Base-by-base conservation (phyloP, 345 rosid genomes). In the Salix suchowensis region DNA sequence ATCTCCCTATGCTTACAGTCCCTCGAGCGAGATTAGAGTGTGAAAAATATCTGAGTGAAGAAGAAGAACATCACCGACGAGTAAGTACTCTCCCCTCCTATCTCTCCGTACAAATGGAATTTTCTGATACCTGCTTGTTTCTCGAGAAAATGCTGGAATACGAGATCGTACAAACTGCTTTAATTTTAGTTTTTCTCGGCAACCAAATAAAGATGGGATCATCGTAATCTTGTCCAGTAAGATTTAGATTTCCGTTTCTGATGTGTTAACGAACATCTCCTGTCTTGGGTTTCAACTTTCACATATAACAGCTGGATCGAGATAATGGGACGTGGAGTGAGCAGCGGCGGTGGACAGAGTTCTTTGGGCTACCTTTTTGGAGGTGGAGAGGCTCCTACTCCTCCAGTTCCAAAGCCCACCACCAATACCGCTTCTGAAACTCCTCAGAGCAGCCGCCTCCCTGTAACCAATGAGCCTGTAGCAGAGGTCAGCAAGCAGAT, bases 321-420 rank as follows among this genome's bases (percentile, higher is more conserved):
- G 44, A 40, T 40, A 2, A 93, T 94, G 98, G 96, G 98, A 68
- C 91, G 94, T 74, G 98, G 97, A 79, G 82, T 91, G 10, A 90
- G 94, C 82, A 82, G 88, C 68, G 97, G 96, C 72, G 96, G 97
- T 54, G 98, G 98, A 9, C 96, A 90, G 81, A 94, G 98, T 81
- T 94, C 97, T 67, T 75, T 92, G 85, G 94, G 91, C 14, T 90
- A 92, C 84, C 92, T 94, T 67, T 92, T 92, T 55, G 93, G 96
- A 14, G 71, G 87, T 58, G 95, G 90, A 34, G 97, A 89, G 70
- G 85, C 89, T 55, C 88, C 91, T 12, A 89, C 88, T 54, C 86
- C 90, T 10, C 16, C 66, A 10, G 7, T 78, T 30, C 69, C 70
- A 0, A 15, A 36, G 6, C 39, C 68, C 13, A 55, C 68, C 13